Base-by-base conservation (phyloP, 176 grass and related monocot genomes). In the Bonia amplexicaulis region DNA sequence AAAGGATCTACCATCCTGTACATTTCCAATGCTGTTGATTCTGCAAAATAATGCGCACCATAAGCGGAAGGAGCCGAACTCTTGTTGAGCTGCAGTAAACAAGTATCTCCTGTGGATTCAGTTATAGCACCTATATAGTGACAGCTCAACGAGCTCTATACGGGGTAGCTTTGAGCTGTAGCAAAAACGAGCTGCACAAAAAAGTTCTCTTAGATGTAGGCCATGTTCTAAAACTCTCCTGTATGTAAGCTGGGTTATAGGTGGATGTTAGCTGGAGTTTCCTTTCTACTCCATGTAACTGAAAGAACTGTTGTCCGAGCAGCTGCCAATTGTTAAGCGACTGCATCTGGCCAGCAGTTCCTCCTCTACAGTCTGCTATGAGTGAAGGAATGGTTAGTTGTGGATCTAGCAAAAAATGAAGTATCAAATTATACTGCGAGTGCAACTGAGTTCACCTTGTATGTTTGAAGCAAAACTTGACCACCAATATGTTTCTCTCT, bases 271-370 rank as follows among this genome's bases (percentile, higher is more conserved):
- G 31, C 29, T 60, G 22, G 49, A 61, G 51, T 22, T 83, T 76
- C 68, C 68, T 68, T 74, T 79, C 84, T 51, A 80, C 25, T 86
- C 74, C 68, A 74, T 60, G 77, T 66, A 27, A 61, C 45, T 31
- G n/a, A 40, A 73, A 54, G 80, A 83, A 51, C 12, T 74, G 74
- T 67, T 61, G 29, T 53, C 80, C 2, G 31, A 69, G 42, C 77
- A 52, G 33, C 57, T 42, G 27, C 53, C 71, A 47, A 91, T 84
- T 71, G 86, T 82, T 82, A 91, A 78, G 22, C 71, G 59, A 84
- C 66, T 66, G 85, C 90, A 91, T 78, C 78, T 88, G 71, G 37
- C 82, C 74, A 91, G 66, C 17, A 91, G 82, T 60, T 91, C 90
- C n/a, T 88, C 82, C 82, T 91, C 81, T 60, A 88, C 86, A 46